Evolutionary conservation across 2,329 filamentous ascomycete species (phyloP).

Genomic region (Thielaviopsis populi): DNA sequence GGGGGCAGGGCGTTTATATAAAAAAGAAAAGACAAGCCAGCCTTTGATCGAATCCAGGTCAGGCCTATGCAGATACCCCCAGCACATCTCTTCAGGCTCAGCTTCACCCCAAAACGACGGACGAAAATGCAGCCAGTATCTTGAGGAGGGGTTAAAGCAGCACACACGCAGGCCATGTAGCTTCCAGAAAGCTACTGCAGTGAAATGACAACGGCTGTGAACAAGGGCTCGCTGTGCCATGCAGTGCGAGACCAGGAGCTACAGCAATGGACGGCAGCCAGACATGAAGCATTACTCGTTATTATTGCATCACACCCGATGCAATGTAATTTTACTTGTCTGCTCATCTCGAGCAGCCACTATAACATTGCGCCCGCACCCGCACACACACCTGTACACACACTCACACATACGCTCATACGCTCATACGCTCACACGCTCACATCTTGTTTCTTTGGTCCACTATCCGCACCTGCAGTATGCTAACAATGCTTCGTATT

Average conservation of each 20-base stretch:
- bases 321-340: not conserved
- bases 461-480: not conserved
- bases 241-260: constrained; percentile 14
- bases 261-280: not conserved
- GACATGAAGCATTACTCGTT: too few species aligned
- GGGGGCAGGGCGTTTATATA: too few species aligned
- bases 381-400: not conserved
- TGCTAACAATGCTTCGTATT: constrained; percentile 9
- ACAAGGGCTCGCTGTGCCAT: not conserved
- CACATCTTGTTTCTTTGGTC: not conserved
- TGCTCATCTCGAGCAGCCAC: not conserved
- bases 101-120: not conserved
- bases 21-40: not conserved
- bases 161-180: constrained; percentile 1
- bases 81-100: not conserved
- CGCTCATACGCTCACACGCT: too few species aligned
- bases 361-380: too few species aligned
- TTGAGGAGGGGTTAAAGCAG: not conserved
- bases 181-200: not conserved
- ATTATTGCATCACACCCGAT: not conserved
- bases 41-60: not conserved
- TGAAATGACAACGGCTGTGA: not conserved
- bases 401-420: too few species aligned
- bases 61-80: not conserved
- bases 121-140: not conserved